Conservation (phyloP, 805 yeast species). For the Yarrowia sp. region DNA sequence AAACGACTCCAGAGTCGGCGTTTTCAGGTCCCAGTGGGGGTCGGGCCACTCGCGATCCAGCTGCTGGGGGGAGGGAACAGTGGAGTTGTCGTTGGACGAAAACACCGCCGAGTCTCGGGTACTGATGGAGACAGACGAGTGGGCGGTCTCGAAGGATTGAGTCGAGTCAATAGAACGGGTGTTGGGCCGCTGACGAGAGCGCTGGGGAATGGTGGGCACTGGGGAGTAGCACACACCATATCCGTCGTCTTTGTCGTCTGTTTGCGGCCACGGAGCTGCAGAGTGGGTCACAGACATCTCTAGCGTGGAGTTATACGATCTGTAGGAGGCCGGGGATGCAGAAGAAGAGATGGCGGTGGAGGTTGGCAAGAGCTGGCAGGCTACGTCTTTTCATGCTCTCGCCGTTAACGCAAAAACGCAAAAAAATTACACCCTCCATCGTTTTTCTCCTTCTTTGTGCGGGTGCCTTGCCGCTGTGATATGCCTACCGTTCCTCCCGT, state of each 20-base stretch:
- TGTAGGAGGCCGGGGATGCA: not conserved
- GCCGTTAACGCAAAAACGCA: not conserved
- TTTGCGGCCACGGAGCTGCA: constrained; percentile 27
- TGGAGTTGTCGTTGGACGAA: constrained; percentile 28
- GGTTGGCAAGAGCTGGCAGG: too few relatives aligned
- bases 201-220: constrained; percentile 20
- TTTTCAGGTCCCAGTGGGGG: constrained; percentile 31
- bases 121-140: constrained; percentile 1
- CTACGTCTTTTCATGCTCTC: too few relatives aligned
- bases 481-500: too few relatives aligned
- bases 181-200: constrained; percentile 30
- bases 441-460: too few relatives aligned
- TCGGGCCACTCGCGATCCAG: constrained; percentile 35
- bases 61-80: constrained; percentile 24
- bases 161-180: constrained; percentile 23
- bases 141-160: constrained; percentile 23
- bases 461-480: too few relatives aligned
- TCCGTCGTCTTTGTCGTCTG: constrained; percentile 34
- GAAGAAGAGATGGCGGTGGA: not conserved
- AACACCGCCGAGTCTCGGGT: constrained; percentile 28
- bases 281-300: constrained; percentile 24
- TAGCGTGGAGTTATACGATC: not conserved
- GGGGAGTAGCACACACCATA: not conserved
- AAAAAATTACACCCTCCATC: not conserved
- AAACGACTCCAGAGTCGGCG: constrained; percentile 29